Conservation (phyloP, 768 basidiomycete genomes). For the Mycena vitilis region DNA sequence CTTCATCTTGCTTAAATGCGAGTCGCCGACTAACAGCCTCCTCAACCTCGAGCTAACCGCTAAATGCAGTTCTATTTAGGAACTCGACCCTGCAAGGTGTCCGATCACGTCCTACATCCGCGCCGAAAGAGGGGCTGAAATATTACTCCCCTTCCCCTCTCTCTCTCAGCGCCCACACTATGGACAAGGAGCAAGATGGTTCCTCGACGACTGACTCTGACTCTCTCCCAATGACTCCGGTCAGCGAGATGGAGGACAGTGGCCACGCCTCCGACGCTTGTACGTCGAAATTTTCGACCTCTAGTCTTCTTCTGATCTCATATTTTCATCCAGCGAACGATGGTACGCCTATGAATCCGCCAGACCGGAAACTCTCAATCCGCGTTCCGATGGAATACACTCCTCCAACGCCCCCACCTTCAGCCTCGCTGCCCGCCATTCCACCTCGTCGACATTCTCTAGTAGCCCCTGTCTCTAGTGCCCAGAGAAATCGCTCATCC, state of each 20-base stretch:
- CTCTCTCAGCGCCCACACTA: not conserved
- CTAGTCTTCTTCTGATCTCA: not conserved
- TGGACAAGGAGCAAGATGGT: not conserved
- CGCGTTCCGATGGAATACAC: conserved; percentile 32
- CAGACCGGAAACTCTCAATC: conserved; percentile 28
- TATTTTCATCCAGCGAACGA: not conserved
- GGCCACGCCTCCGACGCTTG: conserved; percentile 1
- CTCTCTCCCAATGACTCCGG: conserved; percentile 17
- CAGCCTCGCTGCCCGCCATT: conserved; percentile 26
- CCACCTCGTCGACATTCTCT: conserved; percentile 21
- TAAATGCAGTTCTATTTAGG: no score
- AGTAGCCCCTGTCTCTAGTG: conserved; percentile 17
- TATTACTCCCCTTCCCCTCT: not conserved
- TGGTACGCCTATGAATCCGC: not conserved
- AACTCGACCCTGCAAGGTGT: no score
- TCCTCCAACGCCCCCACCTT: conserved; percentile 33
- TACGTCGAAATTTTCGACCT: not conserved
- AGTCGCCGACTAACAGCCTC: no score
- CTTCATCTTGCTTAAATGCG: no score
- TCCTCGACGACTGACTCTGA: not conserved
- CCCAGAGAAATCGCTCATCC: conserved; percentile 20
- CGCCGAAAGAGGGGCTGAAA: conserved; percentile 4
- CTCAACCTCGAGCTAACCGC: no score
- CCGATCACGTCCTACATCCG: not conserved
- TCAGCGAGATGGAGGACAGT: conserved; percentile 7